These are phyloP conservation scores for Phytophthora vignae DNA, from an alignment of 352 stramenopile species.

Conservation along the genomic window DNA sequence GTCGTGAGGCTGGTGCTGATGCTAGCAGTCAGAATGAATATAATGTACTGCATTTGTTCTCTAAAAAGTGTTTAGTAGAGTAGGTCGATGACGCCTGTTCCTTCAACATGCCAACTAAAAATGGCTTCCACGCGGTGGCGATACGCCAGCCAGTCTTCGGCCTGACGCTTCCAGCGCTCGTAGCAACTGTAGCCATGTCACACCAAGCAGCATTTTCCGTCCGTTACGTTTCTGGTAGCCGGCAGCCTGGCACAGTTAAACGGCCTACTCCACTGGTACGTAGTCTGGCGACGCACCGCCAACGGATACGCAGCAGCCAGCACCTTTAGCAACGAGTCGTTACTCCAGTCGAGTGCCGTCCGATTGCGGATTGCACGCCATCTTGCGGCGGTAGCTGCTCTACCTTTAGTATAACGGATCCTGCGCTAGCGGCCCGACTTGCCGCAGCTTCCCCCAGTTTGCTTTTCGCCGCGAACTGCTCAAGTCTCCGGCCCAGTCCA, in stretches of 20 bases:
- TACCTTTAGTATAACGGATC: constrained; percentile 10
- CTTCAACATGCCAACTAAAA: too few relatives aligned
- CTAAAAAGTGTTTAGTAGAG: too few relatives aligned
- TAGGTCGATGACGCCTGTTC: too few relatives aligned
- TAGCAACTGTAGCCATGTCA: background rate
- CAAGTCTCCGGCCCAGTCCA: constrained; percentile 26
- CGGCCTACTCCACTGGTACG: background rate
- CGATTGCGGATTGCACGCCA: constrained; percentile 5
- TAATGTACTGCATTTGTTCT: too few relatives aligned
- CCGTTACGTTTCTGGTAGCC: background rate
- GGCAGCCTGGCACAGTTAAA: constrained; percentile 14
- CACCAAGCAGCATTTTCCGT: background rate
- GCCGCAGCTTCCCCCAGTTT: constrained; percentile 9
- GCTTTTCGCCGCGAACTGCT: constrained; percentile 23
- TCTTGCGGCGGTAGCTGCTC: constrained; percentile 10
- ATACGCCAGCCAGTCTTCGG: background rate
- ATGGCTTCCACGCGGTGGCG: too few relatives aligned
- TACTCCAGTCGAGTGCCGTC: background rate
- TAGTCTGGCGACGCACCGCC: background rate
- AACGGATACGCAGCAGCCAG: background rate
- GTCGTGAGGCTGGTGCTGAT: too few relatives aligned
- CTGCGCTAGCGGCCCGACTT: background rate
- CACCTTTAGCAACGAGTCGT: background rate
- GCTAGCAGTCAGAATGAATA: too few relatives aligned
- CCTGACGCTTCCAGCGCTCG: background rate